phyloP scores from a whole-genome alignment of 2,329 filamentous ascomycete species.

The Sporothrix curviconia region DNA sequence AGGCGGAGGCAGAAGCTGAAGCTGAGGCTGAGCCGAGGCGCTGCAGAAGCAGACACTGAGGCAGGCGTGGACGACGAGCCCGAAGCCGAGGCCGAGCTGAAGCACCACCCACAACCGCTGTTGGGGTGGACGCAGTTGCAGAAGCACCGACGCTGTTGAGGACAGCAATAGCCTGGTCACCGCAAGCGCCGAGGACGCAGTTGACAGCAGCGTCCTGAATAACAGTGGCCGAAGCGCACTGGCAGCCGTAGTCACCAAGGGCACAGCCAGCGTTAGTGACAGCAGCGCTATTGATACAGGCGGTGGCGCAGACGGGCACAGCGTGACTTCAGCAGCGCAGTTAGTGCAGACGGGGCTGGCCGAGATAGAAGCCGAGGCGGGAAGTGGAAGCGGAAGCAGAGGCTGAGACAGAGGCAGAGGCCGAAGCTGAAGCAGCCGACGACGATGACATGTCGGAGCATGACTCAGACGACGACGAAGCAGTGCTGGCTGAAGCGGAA shows the following conservation, averaged over 20 bases:
- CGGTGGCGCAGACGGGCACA: background rate
- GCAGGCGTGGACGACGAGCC: background rate
- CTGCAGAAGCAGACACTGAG: background rate
- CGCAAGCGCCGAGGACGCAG: conserved; percentile 12
- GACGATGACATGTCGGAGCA: background rate
- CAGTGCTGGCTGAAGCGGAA: background rate
- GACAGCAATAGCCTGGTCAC: background rate
- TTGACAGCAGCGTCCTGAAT: conserved; percentile 11
- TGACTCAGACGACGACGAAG: background rate
- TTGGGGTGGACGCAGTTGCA: background rate
- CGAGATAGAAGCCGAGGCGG: background rate
- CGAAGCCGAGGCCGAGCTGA: background rate
- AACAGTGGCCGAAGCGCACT: conserved; percentile 8
- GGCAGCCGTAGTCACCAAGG: background rate
- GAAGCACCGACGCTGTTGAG: background rate
- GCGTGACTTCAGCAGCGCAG: background rate
- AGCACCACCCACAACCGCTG: conserved; percentile 8
- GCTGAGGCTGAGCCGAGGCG: background rate
- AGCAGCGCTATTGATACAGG: background rate
- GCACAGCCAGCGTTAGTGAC: background rate
- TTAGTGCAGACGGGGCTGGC: conserved; percentile 7
- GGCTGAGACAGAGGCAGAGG: background rate
- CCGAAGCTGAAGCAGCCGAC: background rate
- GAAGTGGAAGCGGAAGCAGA: conserved; percentile 10
- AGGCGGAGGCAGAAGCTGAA: background rate